Evolutionary conservation across 495 filamentous ascomycete species (phyloP), one percentile per base, ranked within the genome.

Genomic region (Penicillium bovifimosum): DNA sequence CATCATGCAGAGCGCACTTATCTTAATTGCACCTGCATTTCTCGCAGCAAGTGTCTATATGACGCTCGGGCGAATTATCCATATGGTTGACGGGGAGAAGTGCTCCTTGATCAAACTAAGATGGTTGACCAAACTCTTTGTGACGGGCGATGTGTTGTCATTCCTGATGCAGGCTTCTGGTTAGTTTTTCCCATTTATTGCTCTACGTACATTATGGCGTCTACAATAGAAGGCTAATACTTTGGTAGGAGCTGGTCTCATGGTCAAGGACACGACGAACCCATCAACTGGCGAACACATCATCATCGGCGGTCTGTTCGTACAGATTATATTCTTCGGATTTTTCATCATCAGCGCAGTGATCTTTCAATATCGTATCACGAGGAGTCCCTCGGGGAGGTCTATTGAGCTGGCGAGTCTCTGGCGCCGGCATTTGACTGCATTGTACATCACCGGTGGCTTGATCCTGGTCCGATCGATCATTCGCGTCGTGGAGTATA

Each of bases 401-500:
- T 62, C 68, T 5, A 41, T 39, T 2, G 58, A 64, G 26, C 18
- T 54, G 27, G 32, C 44, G 4, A 28, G 58, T 1, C 57, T 72
- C 6, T 88, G 85, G 85, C 54, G 63, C 51, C 69, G 67, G 26
- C 70, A 79, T 44, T 60, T 86, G 42, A 43, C 63, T 17, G 65
- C 77, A 29, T 73, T 87, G 2, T 87, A 85, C 59, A 47, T 49
- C 2, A 64, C 70, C 6, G 78, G 73, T 46, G 61, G 57, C 1
- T 63, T 87, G 8, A 86, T 89, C 51, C 54, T 88, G 46, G 56
- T 86, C 2, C 76, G 86, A 6, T 80, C 73, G 7, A 51, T 87
- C 6, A 80, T 86, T 56, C 74, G 86, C 20, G 70, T 84, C 16
- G 66, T 84, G 10, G 86, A 88, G 68, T 89, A 83, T 49, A 18